These are phyloP conservation scores for Aspergillus nomiae DNA, from an alignment of 2,329 filamentous ascomycete species.

Conservation along the genomic window DNA sequence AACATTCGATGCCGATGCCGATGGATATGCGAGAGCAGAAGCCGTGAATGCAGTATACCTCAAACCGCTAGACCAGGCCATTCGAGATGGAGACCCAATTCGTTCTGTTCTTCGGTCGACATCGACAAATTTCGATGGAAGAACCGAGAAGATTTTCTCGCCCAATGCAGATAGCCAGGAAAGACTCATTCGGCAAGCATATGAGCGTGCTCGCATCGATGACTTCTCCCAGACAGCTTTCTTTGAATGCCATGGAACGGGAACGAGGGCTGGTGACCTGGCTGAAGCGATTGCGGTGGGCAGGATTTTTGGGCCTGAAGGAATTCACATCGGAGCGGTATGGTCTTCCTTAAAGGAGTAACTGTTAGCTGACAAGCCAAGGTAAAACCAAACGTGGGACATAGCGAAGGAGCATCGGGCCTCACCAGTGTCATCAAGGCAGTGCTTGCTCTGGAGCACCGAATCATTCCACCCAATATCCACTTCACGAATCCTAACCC, in stretches of 20 bases:
- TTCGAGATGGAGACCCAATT: slow-evolving; percentile 33
- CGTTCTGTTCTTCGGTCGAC: slow-evolving; percentile 37
- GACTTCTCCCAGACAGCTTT: slow-evolving; percentile 12
- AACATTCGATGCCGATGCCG: slow-evolving; percentile 28
- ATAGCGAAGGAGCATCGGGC: no score
- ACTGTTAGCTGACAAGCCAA: no score
- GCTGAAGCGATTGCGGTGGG: slow-evolving; percentile 18
- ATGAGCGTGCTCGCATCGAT: slow-evolving; percentile 8
- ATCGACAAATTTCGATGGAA: slow-evolving; percentile 32
- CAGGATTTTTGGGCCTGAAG: slow-evolving; percentile 13
- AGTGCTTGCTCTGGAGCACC: no score
- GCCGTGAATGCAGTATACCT: slow-evolving; percentile 32
- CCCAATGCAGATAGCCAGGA: slow-evolving; percentile 18
- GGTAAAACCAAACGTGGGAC: background rate
- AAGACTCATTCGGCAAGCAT: slow-evolving; percentile 9
- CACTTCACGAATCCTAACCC: background rate
- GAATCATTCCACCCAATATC: no score
- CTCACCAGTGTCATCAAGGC: no score
- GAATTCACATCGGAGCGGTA: slow-evolving; percentile 22
- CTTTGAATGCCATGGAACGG: slow-evolving; percentile 25
- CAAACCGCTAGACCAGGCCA: slow-evolving; percentile 29
- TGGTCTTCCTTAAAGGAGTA: no score
- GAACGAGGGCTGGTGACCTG: slow-evolving; percentile 20
- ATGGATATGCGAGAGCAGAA: slow-evolving; percentile 37
- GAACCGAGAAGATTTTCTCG: slow-evolving; percentile 19